These are phyloP conservation scores for Elsinoe australis DNA, from an alignment of 2,329 filamentous ascomycete species.

Conservation along the genomic window DNA sequence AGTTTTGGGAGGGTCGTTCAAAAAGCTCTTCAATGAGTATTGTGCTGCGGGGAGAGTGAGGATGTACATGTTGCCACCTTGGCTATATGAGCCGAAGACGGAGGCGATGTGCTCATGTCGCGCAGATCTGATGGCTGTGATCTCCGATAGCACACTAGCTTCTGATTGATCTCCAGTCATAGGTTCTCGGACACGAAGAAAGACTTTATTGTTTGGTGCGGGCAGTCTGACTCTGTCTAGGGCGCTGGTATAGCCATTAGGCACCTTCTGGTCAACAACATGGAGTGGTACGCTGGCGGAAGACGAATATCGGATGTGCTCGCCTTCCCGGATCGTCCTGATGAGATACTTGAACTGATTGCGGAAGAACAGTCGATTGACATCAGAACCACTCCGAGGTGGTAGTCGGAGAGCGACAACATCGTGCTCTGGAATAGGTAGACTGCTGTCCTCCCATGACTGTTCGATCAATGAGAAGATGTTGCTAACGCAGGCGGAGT, in stretches of 20 bases:
- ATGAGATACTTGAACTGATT: constrained; percentile 64
- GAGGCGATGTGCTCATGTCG: constrained; percentile 59
- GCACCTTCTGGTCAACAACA: constrained; percentile 10
- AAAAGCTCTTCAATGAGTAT: constrained; percentile 58
- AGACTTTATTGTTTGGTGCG: constrained; percentile 8
- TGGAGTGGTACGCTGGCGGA: constrained; percentile 5
- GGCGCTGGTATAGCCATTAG: background rate
- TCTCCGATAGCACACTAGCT: constrained; percentile 6
- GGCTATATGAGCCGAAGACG: constrained; percentile 62
- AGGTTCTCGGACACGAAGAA: constrained; percentile 1
- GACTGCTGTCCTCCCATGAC: constrained; percentile 67
- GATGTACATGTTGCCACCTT: constrained; percentile 56
- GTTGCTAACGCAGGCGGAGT: constrained; percentile 62
- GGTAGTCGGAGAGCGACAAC: constrained; percentile 35
- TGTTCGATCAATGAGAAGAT: constrained; percentile 69
- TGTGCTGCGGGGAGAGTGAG: constrained; percentile 61
- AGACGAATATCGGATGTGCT: constrained; percentile 41
- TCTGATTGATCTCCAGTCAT: constrained; percentile 9
- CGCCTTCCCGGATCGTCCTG: constrained; percentile 52
- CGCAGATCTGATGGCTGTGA: constrained; percentile 6
- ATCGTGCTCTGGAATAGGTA: constrained; percentile 56
- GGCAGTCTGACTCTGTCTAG: constrained; percentile 3
- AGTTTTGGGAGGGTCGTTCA: constrained; percentile 48
- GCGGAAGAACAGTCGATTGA: constrained; percentile 59
- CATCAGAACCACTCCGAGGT: constrained; percentile 3